Evolutionary conservation across 2,329 filamentous ascomycete species (phyloP).

Genomic region (Westerdykella sp.): DNA sequence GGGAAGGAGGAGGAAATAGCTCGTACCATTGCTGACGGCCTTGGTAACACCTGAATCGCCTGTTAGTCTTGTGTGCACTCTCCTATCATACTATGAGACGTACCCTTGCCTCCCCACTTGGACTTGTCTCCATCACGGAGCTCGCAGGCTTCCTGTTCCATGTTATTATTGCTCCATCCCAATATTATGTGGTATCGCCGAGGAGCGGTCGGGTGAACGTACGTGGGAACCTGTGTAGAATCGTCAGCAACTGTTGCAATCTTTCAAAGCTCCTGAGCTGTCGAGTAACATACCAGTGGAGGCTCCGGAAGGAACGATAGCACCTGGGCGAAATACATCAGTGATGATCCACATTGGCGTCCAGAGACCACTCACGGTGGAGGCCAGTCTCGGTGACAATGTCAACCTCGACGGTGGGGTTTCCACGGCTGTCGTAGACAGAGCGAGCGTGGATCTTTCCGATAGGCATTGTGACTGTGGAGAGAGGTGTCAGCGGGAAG

Average conservation of each 20-base stretch:
- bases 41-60: conserved; percentile 43
- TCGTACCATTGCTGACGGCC: conserved; percentile 44
- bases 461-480: conserved; percentile 62
- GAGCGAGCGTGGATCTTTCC: conserved; percentile 59
- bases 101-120: conserved; percentile 50
- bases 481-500: conserved; percentile 11
- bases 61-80: conserved; percentile 3
- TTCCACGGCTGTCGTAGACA: conserved; percentile 95
- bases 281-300: conserved; percentile 63
- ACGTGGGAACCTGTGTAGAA: conserved; percentile 38
- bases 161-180: no score
- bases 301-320: conserved; percentile 93
- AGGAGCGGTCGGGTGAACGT: neutral
- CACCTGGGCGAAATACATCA: conserved; percentile 27
- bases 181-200: no score
- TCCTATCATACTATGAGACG: conserved; percentile 3
- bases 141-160: conserved; percentile 43
- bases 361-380: conserved; percentile 53
- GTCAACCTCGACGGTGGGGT: conserved; percentile 98
- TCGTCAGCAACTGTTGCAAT: conserved; percentile 8
- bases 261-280: conserved; percentile 23
- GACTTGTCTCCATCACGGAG: conserved; percentile 50
- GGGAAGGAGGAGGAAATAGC: neutral
- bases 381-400: conserved; percentile 93
- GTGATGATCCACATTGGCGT: no score